Conservation (phyloP, 2,329 filamentous ascomycete species). For the Teratosphaeria destructans region DNA sequence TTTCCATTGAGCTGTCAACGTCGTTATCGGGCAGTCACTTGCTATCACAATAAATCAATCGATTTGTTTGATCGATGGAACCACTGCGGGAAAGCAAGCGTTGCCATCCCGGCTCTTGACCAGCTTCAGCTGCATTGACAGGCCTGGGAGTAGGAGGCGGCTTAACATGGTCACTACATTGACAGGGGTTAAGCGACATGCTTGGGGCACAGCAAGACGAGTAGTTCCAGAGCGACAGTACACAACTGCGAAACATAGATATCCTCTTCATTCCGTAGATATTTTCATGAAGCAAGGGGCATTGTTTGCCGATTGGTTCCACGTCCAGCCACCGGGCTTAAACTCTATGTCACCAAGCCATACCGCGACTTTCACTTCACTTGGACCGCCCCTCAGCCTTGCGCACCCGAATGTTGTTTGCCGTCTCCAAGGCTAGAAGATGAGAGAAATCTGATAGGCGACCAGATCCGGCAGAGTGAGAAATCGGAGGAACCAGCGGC, state of each 20-base stretch:
- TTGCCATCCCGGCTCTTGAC: neutral
- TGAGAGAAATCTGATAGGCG: neutral
- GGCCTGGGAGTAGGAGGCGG: too few relatives aligned
- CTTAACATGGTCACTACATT: neutral
- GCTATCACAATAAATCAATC: too few relatives aligned
- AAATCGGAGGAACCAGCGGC: neutral
- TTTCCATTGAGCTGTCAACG: too few relatives aligned
- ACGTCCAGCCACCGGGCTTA: neutral
- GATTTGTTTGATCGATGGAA: too few relatives aligned
- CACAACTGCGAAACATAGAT: neutral
- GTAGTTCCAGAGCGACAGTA: neutral
- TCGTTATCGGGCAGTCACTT: too few relatives aligned
- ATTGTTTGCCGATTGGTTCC: neutral
- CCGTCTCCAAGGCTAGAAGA: neutral
- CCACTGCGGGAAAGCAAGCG: too few relatives aligned
- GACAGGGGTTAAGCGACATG: neutral
- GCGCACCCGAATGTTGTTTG: neutral
- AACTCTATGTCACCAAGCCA: neutral
- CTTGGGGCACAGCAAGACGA: too few relatives aligned
- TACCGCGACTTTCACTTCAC: neutral
- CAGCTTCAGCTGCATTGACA: neutral
- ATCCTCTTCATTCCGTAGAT: neutral
- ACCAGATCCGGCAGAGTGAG: neutral
- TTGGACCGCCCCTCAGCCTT: neutral
- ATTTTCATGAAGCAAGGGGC: neutral